Percentiles rank a stretch among this genome's conserved stretches.
Conservation (phyloP, 192 early-diverging fungal species). For the Coemansia sp. region DNA sequence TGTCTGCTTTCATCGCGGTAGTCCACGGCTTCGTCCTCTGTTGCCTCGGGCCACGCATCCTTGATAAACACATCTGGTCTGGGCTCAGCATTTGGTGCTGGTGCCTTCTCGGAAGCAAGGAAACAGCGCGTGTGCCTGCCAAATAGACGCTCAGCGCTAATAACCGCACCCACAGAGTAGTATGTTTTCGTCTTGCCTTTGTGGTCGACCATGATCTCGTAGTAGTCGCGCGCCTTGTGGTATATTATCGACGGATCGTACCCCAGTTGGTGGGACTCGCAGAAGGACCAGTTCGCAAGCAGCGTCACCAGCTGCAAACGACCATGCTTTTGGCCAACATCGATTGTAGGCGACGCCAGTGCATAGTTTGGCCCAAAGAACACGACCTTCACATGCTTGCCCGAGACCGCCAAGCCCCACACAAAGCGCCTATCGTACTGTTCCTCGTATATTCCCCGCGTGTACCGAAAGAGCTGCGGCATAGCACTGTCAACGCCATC, state of each 20-base stretch:
- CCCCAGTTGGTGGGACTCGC: slow-evolving; percentile 7
- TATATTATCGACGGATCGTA: slow-evolving; percentile 8
- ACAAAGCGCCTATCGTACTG: slow-evolving; percentile 15
- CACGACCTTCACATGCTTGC: not conserved
- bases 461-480: slow-evolving; percentile 13
- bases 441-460: slow-evolving; percentile 8
- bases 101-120: not conserved
- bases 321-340: not conserved
- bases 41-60: slow-evolving; percentile 7
- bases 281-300: slow-evolving; percentile 19
- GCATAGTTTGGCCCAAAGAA: slow-evolving; percentile 1
- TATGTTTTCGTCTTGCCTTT: not conserved
- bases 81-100: not conserved
- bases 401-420: slow-evolving; percentile 29
- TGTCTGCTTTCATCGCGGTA: not conserved
- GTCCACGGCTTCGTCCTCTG: not conserved
- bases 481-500: not conserved
- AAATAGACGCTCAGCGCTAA: slow-evolving; percentile 11
- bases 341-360: slow-evolving; percentile 7
- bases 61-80: slow-evolving; percentile 15
- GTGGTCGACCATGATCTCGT: not conserved
- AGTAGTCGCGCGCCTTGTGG: not conserved
- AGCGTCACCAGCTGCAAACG: slow-evolving; percentile 2
- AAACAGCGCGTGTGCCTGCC: slow-evolving; percentile 23
- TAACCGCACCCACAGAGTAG: not conserved